Evolutionary conservation across 2,329 filamentous ascomycete species (phyloP), one percentile per base, ranked within the genome.

Genomic region (Claviceps pusilla): DNA sequence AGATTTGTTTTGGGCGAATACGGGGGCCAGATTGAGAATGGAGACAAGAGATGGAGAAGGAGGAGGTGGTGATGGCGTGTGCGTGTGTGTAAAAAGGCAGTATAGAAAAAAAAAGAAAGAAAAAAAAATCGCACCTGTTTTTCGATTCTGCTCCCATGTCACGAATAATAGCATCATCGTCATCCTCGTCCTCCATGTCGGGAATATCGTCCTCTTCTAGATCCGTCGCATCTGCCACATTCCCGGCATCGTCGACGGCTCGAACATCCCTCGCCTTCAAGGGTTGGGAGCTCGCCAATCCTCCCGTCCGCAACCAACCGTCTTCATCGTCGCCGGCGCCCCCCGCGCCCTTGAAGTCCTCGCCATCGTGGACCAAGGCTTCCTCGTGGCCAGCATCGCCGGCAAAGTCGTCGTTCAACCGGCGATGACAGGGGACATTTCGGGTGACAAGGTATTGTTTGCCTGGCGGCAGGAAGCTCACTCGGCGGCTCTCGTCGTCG

Each of bases 141-240:
- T 68, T 71, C 53, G 70, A 72, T 55, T 73, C 70, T 7, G 69
- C 66, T 33, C 76, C 71, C 7, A 81, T 76, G 62, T 95, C 89
- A 12, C 86, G 79, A 64, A 97, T 97, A 66, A 98, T 97, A 48
- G 93, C 93, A 70, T 97, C 90, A 58, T 94, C 90, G 58, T 95
- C 90, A 60, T 97, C 91, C 55, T 97, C 91, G 59, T 97, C 93
- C 66, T 97, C 93, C 89, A 97, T 97, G 66, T 97, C 91, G 0
- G 90, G 91, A 58, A 97, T 96, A 63, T 96, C 91, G 48, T 88
- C 82, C 52, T 84, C 84, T 33, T 83, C 79, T 5, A 87, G 74
- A 37, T 81, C 77, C 51, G 83, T 83, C 55, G 79, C 76, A 55
- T 90, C 87, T 14, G 86, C 89, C 48, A 95, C 76, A 64, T 93